Base-by-base conservation (phyloP, 2,329 filamentous ascomycete genomes). In the Alternaria rosae region DNA sequence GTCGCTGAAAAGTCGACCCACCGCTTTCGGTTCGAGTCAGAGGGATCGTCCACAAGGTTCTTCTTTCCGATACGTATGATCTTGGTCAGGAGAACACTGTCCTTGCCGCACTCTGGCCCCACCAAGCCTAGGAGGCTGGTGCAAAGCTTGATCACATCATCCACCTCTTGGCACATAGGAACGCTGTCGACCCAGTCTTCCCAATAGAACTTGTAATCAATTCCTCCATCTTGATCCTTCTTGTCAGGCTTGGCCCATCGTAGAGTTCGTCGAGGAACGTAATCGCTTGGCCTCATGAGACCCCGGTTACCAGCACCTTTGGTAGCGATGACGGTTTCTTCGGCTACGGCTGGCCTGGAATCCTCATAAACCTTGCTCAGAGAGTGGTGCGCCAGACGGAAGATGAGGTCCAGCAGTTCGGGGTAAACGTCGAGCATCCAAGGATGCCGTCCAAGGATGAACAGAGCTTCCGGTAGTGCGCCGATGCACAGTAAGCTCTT, bases 111-210 rank as follows among this genome's bases (percentile, higher is more conserved):
- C 74, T 93, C 93, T 65, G 96, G 89, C 3, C 95, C 94, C 0
- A 94, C 91, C 23, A 94, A 82, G 67, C 95, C 96, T 47, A 97
- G 83, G 21, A 99, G 86, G 1, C 93, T 94, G 60, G 89, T 87
- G 78, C 93, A 96, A 0, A 97, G 86, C 3, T 90, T 89, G 78
- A 98, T 95, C 13, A 99, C 86, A 75, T 99, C 95, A 65, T 97
- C 93, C 6, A 97, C 88, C 2, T 85, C 91, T 76, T 97, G 94
- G 75, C 95, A 99, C 20, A 97, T 82, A 0, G 95, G 96, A 47
- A 99, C 86, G 66, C 95, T 97, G 79, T 98, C 94, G 3, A 89
- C 86, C 95, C 95, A 99, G 70, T 98, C 95, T 61, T 97, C 93
- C 89, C 95, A 97, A 79, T 99, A 99, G 76, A 96, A 98, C 32